phyloP scores from a whole-genome alignment of 495 filamentous ascomycete species.

The Friedmanniomyces simplex region DNA sequence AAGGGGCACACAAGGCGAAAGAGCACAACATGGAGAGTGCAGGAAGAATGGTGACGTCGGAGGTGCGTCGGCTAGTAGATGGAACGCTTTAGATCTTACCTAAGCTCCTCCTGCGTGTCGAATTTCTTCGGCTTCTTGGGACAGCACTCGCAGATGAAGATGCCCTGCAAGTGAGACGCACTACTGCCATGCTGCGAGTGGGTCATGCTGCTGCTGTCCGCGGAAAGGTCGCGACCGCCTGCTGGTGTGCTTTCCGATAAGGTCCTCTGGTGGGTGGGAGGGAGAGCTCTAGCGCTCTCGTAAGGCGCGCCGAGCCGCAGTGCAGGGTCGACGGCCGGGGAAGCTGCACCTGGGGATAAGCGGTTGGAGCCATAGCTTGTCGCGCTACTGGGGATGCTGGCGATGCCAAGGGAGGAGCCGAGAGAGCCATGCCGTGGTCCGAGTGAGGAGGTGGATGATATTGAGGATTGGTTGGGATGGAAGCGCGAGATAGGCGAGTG shows the following conservation, averaged over 20 bases:
- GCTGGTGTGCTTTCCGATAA: constrained; percentile 27
- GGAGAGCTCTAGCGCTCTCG: constrained; percentile 43
- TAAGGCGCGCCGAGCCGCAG: constrained; percentile 47
- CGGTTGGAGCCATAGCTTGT: constrained; percentile 63
- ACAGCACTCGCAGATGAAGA: constrained; percentile 90
- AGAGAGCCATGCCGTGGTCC: constrained; percentile 65
- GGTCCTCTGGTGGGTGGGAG: constrained; percentile 28
- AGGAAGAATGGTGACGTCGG: too few relatives aligned
- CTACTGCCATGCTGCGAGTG: constrained; percentile 29
- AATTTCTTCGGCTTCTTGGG: constrained; percentile 99
- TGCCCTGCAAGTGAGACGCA: constrained; percentile 34
- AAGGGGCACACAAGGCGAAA: too few relatives aligned
- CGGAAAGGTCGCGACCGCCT: constrained; percentile 38
- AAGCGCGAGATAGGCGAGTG: constrained; percentile 47
- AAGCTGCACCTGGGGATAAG: constrained; percentile 61
- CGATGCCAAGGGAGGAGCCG: constrained; percentile 53
- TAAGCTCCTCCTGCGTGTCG: constrained; percentile 72
- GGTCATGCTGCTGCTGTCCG: constrained; percentile 28
- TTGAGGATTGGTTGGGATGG: constrained; percentile 52
- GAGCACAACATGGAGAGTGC: too few relatives aligned
- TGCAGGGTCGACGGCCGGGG: constrained; percentile 51
- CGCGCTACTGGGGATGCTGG: constrained; percentile 55
- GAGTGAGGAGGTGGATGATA: constrained; percentile 62
- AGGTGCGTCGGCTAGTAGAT: not conserved
- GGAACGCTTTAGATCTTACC: constrained; percentile 45